Evolutionary conservation across 495 filamentous ascomycete genomes (phyloP), one percentile per base, ranked within the genome.

Genomic region (Durotheca rogersii): DNA sequence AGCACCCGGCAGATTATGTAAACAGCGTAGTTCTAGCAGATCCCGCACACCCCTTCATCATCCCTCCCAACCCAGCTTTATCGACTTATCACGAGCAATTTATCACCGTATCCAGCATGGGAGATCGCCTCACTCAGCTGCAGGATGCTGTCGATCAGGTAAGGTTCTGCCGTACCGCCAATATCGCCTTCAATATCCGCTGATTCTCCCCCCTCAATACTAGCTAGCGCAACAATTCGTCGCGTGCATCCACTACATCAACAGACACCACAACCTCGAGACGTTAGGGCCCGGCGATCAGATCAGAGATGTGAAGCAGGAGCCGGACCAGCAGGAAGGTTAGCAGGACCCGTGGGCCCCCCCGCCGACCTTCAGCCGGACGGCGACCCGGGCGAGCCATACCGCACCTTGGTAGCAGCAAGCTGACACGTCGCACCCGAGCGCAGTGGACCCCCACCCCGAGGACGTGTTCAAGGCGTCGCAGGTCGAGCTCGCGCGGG

Each of bases 71-170:
- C 9, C 23, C 23, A 27, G 23, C n/a, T 44, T 44, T 6, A 16
- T 31, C 41, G 29, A n/a, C 20, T 47, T n/a, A 20, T 21, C 16
- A 31, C 29, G 34, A 18, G 17, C 23, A 21, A 29, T 39, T 31
- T 4, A 41, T 20, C 18, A 15, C 31, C 21, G 31, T 43, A 27
- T n/a, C 29, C 60, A 72, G 37, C 44, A 96, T 96, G 92, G 87
- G 86, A 0, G 93, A 98, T 69, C 80, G 85, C 33, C 80, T 98
- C 30, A 96, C 93, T 3, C 91, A 96, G 66, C 79, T 98, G 31
- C 93, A 98, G 74, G 90, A 95, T 66, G 88, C 89, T 65, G 85
- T 95, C 46, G 92, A 97, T 66, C 84, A 95, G 74, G 89, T 92
- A 29, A 38, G 56, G 2, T 4, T 16, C 1, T 31, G 10, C 14